Evolutionary conservation across 2,329 filamentous ascomycete genomes (phyloP).

Genomic region (Ceratocystis eucalypticola): DNA sequence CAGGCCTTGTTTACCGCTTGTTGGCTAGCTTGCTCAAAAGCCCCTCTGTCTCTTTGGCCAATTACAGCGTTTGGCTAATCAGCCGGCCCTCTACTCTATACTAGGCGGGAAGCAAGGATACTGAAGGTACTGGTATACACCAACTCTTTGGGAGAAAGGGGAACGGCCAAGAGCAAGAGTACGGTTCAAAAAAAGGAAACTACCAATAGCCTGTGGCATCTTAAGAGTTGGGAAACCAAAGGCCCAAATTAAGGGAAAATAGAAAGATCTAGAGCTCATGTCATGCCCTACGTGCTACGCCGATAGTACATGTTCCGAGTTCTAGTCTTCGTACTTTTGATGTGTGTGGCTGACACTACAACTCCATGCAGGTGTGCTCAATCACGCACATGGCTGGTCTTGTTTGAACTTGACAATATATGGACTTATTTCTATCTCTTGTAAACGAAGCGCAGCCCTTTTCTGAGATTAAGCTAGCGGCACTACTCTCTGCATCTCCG

Average conservation of each 20-base stretch:
- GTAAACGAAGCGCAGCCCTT: not conserved
- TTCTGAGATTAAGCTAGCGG: not conserved
- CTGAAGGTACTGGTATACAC: not conserved
- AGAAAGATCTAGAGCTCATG: not conserved
- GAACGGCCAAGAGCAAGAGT: not conserved
- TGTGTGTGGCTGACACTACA: not conserved
- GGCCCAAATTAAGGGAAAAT: not conserved
- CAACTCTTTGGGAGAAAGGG: not conserved
- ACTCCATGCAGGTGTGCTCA: not conserved
- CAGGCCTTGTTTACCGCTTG: not conserved
- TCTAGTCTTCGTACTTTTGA: not conserved
- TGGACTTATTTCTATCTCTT: not conserved
- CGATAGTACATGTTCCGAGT: not conserved
- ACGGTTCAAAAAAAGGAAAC: not conserved
- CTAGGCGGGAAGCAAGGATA: constrained; percentile 2
- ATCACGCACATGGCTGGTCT: not conserved
- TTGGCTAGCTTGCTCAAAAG: not conserved
- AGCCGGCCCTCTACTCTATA: not conserved
- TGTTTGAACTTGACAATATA: not conserved
- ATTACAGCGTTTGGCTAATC: not conserved
- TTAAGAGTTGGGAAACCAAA: not conserved
- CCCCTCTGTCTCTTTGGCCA: not conserved
- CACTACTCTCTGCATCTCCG: not conserved
- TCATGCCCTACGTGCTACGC: not conserved
- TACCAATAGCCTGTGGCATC: not conserved